phyloP scores from a whole-genome alignment of 257 asterid species.

The Nemophila menziesii region DNA sequence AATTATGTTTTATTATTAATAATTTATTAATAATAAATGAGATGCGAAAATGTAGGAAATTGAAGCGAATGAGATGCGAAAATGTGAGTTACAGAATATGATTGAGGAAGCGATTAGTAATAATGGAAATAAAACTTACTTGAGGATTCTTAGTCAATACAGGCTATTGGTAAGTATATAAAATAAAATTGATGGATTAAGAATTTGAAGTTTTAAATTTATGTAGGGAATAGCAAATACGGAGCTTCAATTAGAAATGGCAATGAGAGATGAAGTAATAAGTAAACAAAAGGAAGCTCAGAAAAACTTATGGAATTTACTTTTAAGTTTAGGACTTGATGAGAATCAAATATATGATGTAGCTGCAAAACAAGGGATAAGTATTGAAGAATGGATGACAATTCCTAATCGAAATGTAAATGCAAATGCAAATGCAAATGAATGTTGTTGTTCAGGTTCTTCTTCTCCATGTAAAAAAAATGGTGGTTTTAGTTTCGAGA shows the following conservation, averaged over 20 bases:
- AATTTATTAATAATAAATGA: no score
- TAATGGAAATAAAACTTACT: slow-evolving; percentile 72
- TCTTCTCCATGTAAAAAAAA: slow-evolving; percentile 25
- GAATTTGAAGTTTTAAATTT: no score
- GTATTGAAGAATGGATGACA: slow-evolving; percentile 44
- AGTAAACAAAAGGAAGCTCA: slow-evolving; percentile 76
- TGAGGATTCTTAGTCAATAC: slow-evolving; percentile 86
- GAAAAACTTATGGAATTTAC: slow-evolving; percentile 61
- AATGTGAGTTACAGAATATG: slow-evolving; percentile 71
- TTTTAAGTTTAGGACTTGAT: slow-evolving; percentile 64
- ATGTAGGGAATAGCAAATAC: slow-evolving; percentile 75
- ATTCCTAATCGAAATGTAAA: slow-evolving; percentile 31
- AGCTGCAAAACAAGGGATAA: slow-evolving; percentile 60
- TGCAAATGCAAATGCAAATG: no score
- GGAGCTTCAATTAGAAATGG: slow-evolving; percentile 92
- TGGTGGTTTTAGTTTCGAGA: slow-evolving; percentile 24
- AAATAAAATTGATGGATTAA: not conserved
- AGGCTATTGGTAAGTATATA: slow-evolving; percentile 59
- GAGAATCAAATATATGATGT: slow-evolving; percentile 64
- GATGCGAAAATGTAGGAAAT: slow-evolving; percentile 85
- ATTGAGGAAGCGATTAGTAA: slow-evolving; percentile 76
- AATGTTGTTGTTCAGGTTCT: no score
- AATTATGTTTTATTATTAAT: not conserved
- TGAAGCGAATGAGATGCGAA: slow-evolving; percentile 70
- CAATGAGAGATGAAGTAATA: slow-evolving; percentile 86